Conservation (phyloP, 306 rosid genomes). For the Citrullus amarus region DNA sequence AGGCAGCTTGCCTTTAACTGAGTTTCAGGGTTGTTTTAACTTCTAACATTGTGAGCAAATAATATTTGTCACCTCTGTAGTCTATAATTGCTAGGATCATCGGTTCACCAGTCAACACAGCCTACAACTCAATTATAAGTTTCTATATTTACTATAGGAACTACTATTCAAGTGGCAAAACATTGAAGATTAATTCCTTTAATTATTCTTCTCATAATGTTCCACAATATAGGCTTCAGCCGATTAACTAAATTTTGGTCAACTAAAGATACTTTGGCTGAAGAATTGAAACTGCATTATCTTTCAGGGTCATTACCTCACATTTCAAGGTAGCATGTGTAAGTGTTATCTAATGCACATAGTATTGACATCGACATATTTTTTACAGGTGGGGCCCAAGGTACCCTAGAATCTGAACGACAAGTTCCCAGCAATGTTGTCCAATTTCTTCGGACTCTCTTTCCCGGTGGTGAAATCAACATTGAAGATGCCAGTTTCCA, state of each 20-base stretch:
- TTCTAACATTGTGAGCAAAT: background rate
- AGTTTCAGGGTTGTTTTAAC: background rate
- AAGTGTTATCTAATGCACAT: conserved; percentile 34
- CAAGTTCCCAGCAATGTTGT: conserved; percentile 51
- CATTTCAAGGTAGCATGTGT: conserved; percentile 30
- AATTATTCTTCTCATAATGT: background rate
- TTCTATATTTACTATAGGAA: background rate
- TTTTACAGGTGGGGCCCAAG: conserved; percentile 61
- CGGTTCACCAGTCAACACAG: background rate
- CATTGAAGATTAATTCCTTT: background rate
- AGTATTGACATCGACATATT: conserved; percentile 50
- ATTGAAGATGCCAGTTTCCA: conserved; percentile 56
- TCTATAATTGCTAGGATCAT: background rate
- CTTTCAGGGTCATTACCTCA: conserved; percentile 39
- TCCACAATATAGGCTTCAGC: background rate
- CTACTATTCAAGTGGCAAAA: background rate
- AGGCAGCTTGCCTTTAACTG: background rate
- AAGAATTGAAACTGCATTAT: conserved; percentile 5
- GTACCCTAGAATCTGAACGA: conserved; percentile 55
- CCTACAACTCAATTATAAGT: background rate
- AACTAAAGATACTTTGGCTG: background rate
- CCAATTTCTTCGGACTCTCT: conserved; percentile 50
- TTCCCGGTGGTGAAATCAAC: conserved; percentile 86
- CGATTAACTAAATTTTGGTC: background rate
- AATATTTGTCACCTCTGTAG: background rate